These are phyloP conservation scores for Mortierella sp. DNA, from an alignment of 371 early-diverging fungal genomes.

Conservation along the genomic window DNA sequence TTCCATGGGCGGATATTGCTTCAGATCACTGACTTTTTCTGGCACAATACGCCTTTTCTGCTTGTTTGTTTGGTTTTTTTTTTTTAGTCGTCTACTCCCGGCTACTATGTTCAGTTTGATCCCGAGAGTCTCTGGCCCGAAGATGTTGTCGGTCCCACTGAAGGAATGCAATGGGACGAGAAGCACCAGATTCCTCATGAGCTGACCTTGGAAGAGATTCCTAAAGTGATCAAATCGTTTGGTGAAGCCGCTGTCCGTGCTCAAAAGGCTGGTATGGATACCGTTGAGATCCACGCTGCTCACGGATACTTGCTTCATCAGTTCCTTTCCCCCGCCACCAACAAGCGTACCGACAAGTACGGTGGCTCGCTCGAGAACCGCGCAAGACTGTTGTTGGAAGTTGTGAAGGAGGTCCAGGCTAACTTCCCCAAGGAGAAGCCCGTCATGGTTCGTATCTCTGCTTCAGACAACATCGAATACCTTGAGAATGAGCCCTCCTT, in stretches of 20 bases:
- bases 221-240: conserved; percentile 66
- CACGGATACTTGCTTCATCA: conserved; percentile 81
- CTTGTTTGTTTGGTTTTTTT: neutral
- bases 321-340: conserved; percentile 85
- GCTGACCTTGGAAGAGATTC: conserved; percentile 71
- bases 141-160: conserved; percentile 77
- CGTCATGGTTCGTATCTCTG: conserved; percentile 80
- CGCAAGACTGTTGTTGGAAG: conserved; percentile 72
- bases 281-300: conserved; percentile 82
- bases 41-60: no score
- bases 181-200: conserved; percentile 65
- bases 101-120: conserved; percentile 22
- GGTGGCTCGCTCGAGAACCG: conserved; percentile 85
- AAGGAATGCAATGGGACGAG: conserved; percentile 57
- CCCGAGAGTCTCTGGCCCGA: conserved; percentile 82
- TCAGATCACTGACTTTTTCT: no score
- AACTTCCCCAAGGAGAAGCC: conserved; percentile 83
- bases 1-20: neutral
- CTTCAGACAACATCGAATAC: conserved; percentile 70
- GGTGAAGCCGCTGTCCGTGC: conserved; percentile 77
- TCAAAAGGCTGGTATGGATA: conserved; percentile 83
- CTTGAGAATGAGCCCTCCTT: conserved; percentile 56
- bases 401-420: conserved; percentile 64
- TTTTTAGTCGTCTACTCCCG: conserved; percentile 59
- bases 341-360: conserved; percentile 85